Evolutionary conservation across 176 grass and related monocot species (phyloP).

Genomic region (Chloris gayana): DNA sequence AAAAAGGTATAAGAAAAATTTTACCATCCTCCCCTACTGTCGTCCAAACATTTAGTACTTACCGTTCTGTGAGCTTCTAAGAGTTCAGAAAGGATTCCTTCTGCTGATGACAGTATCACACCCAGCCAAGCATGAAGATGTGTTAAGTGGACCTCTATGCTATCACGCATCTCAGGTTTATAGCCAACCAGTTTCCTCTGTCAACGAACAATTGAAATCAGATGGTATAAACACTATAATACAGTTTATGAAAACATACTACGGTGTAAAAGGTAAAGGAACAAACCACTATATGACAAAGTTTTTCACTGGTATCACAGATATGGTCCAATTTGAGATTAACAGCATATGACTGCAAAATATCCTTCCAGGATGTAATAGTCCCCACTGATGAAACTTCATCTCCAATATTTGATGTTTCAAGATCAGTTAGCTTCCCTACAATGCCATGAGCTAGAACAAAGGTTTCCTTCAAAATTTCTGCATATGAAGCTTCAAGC

Average conservation of each 20-base stretch:
- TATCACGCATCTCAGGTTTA: conserved; percentile 61
- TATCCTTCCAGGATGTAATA: conserved; percentile 76
- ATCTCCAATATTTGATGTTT: conserved; percentile 33
- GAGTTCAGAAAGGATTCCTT: conserved; percentile 89
- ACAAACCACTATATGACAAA: conserved; percentile 58
- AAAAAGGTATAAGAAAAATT: background rate
- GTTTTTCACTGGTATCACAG: conserved; percentile 54
- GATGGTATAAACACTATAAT: background rate
- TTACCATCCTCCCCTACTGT: background rate
- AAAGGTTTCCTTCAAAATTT: conserved; percentile 52
- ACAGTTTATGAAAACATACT: conserved; percentile 33
- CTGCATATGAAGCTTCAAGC: conserved; percentile 48
- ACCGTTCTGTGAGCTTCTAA: conserved; percentile 75
- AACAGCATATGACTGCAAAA: conserved; percentile 61
- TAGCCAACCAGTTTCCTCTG: conserved; percentile 39
- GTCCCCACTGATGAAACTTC: conserved; percentile 49
- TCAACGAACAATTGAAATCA: conserved; percentile 35
- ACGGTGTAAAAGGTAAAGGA: conserved; percentile 23
- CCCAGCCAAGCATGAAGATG: conserved; percentile 64
- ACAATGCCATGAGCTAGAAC: conserved; percentile 50
- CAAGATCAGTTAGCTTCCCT: conserved; percentile 42
- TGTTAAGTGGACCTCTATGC: conserved; percentile 58
- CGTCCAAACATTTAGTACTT: conserved; percentile 27
- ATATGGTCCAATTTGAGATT: conserved; percentile 67
- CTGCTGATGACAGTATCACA: conserved; percentile 57